phyloP scores from a whole-genome alignment of 805 yeast species.

The Wickerhamiella spandovensis region DNA sequence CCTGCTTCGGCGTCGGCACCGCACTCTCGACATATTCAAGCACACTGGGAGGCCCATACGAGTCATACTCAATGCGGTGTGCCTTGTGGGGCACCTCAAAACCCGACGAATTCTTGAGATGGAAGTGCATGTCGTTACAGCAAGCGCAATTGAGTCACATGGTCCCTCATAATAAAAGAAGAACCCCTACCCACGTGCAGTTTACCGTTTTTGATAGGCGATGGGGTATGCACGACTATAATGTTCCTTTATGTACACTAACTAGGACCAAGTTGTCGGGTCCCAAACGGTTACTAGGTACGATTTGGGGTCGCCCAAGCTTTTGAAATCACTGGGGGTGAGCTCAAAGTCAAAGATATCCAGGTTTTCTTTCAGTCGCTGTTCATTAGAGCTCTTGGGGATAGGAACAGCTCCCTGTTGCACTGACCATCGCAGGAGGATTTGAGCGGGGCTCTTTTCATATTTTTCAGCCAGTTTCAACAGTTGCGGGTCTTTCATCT shows the following conservation, averaged over 20 bases:
- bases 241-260: background rate
- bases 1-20: constrained; percentile 27
- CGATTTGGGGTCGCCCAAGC: constrained; percentile 20
- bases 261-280: constrained; percentile 14
- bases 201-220: background rate
- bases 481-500: constrained; percentile 25
- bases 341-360: constrained; percentile 38
- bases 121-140: background rate
- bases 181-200: background rate
- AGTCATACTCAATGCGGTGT: constrained; percentile 26
- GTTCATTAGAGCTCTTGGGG: constrained; percentile 50
- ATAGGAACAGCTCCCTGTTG: constrained; percentile 47
- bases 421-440: constrained; percentile 37
- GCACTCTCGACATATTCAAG: constrained; percentile 29
- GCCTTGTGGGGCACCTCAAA: background rate
- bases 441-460: constrained; percentile 31
- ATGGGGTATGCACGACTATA: background rate
- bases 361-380: constrained; percentile 43
- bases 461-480: constrained; percentile 28
- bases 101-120: background rate
- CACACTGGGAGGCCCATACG: constrained; percentile 46
- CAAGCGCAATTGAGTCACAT: background rate
- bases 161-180: background rate
- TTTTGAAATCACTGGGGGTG: constrained; percentile 18
- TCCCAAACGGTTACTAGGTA: constrained; percentile 25